Conservation (phyloP, 805 yeast genomes). For the Schwanniomyces vanrijiae region DNA sequence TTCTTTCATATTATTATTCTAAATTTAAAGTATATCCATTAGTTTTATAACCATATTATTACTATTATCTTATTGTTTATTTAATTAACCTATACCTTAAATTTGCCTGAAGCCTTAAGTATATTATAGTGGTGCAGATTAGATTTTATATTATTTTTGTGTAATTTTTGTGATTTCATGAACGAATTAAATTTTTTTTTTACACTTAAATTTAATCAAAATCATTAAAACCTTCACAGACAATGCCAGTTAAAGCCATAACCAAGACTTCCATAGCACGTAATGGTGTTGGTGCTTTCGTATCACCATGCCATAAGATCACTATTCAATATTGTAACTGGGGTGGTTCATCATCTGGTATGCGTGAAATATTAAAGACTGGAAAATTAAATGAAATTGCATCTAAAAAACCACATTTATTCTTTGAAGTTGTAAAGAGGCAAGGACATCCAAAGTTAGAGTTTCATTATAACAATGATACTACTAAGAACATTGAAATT, state of each 20-base stretch:
- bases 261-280: constrained; percentile 60
- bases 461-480: constrained; percentile 38
- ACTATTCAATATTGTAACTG: constrained; percentile 85
- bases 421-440: constrained; percentile 66
- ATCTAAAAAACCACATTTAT: constrained; percentile 57
- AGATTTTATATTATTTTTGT: not conserved
- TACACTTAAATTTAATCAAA: not conserved
- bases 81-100: no score
- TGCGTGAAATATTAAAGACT: constrained; percentile 62
- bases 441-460: constrained; percentile 77
- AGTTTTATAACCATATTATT: no score
- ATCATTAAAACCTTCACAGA: not conserved
- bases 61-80: no score
- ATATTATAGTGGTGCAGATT: no score
- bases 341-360: constrained; percentile 92
- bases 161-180: not conserved
- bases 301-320: constrained; percentile 72
- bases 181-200: not conserved
- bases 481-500: constrained; percentile 64
- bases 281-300: constrained; percentile 75
- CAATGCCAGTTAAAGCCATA: constrained; percentile 61
- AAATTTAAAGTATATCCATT: no score
- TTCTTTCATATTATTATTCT: no score
- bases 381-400: constrained; percentile 60
- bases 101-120: no score